phyloP scores from a whole-genome alignment of 2,329 filamentous ascomycete species.

The Cryphonectria parasitica region DNA sequence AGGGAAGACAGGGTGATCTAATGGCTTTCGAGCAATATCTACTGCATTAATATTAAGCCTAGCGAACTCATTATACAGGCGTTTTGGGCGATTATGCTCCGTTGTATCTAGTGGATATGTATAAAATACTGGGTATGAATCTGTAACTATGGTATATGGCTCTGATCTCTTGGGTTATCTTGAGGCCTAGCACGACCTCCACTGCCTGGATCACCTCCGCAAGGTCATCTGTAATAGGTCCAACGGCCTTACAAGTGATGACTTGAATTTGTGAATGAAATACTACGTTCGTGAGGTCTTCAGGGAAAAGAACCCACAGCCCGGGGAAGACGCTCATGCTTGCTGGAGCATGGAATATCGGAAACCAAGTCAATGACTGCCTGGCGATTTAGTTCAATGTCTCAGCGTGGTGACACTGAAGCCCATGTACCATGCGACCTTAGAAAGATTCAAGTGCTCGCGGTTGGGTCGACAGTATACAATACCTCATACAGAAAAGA shows the following conservation, averaged over 20 bases:
- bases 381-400: neutral
- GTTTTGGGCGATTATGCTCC: no score
- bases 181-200: slow-evolving; percentile 13
- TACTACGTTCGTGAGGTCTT: slow-evolving; percentile 2
- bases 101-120: no score
- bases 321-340: neutral
- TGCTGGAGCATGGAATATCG: neutral
- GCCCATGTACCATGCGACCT: slow-evolving; percentile 12
- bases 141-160: neutral
- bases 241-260: slow-evolving; percentile 7
- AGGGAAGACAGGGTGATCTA: no score
- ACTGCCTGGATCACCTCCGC: slow-evolving; percentile 11
- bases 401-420: slow-evolving; percentile 1
- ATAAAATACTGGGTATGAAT: neutral
- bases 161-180: slow-evolving; percentile 5
- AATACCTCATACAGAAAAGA: neutral
- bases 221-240: slow-evolving; percentile 13
- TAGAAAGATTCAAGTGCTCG: slow-evolving; percentile 4
- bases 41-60: no score
- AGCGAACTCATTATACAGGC: no score
- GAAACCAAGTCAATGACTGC: neutral
- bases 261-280: neutral
- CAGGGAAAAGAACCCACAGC: no score
- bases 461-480: slow-evolving; percentile 8
- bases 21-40: no score